These are phyloP conservation scores for Turnera subulata DNA, from an alignment of 345 rosid genomes.

Conservation along the genomic window DNA sequence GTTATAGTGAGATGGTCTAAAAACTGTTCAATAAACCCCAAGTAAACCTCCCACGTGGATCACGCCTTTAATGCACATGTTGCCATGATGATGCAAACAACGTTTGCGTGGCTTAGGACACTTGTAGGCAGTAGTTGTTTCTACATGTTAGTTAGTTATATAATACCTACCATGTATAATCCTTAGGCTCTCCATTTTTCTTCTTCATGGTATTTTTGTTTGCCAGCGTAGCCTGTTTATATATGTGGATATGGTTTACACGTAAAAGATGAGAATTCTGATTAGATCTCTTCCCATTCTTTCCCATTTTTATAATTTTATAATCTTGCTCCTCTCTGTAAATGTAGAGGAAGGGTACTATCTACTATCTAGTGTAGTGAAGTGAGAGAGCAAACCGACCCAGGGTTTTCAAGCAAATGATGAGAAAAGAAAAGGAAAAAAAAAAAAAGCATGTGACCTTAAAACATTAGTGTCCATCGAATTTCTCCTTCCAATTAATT, in stretches of 20 bases:
- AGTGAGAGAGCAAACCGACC: too few relatives aligned
- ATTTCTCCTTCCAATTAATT: too few relatives aligned
- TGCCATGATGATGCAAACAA: conserved; percentile 7
- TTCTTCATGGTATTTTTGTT: neutral
- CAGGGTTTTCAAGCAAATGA: too few relatives aligned
- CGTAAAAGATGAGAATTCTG: neutral
- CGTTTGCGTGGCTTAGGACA: conserved; percentile 15
- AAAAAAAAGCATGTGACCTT: too few relatives aligned
- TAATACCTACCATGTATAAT: neutral
- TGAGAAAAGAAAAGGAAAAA: too few relatives aligned
- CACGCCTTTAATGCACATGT: conserved; percentile 34
- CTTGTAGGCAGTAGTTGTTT: neutral
- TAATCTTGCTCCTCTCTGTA: too few relatives aligned
- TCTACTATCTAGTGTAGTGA: neutral
- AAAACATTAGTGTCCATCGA: too few relatives aligned
- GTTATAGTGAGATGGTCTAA: neutral
- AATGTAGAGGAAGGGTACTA: too few relatives aligned
- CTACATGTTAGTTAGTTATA: neutral
- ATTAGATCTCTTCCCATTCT: neutral
- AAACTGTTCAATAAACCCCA: neutral
- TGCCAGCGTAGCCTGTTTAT: neutral
- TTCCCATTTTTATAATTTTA: neutral
- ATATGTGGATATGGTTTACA: neutral
- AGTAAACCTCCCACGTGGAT: conserved; percentile 27
- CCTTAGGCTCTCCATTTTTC: too few relatives aligned